phyloP scores from a whole-genome alignment of 495 filamentous ascomycete species.

The Penicillium steckii region DNA sequence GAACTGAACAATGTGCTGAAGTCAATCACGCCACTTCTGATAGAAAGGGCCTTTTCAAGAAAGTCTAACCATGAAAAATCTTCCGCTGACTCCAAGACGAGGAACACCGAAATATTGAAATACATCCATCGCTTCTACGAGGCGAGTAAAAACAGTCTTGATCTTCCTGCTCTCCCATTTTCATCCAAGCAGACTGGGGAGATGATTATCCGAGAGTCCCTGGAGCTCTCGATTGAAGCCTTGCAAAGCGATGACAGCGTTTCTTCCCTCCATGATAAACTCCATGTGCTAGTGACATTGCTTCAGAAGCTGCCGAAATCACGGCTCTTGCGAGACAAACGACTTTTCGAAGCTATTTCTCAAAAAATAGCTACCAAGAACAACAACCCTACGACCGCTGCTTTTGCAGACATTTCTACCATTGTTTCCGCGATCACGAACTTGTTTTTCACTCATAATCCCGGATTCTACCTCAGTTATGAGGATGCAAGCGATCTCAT shows the following conservation, averaged over 20 bases:
- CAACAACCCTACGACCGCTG: constrained; percentile 28
- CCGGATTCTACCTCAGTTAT: constrained; percentile 49
- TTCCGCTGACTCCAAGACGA: constrained; percentile 19
- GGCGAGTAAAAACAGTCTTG: constrained; percentile 42
- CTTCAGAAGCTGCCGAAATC: constrained; percentile 57
- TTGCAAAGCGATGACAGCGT: constrained; percentile 24
- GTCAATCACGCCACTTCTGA: constrained; percentile 56
- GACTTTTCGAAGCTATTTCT: constrained; percentile 57
- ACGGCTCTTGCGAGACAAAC: constrained; percentile 49
- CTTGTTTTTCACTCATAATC: constrained; percentile 53
- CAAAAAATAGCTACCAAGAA: constrained; percentile 20
- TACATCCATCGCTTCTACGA: constrained; percentile 65
- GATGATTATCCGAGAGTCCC: constrained; percentile 61
- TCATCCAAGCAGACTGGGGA: constrained; percentile 53
- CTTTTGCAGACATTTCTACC: constrained; percentile 52
- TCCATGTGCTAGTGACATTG: constrained; percentile 53
- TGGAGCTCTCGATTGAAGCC: constrained; percentile 48
- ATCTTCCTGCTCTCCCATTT: constrained; percentile 55
- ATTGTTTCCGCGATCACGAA: constrained; percentile 61
- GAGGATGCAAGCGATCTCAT: constrained; percentile 64
- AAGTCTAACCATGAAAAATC: constrained; percentile 30
- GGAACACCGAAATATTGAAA: constrained; percentile 51
- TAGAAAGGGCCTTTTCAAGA: constrained; percentile 65
- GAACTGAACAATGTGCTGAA: constrained; percentile 33
- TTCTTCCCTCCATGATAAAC: constrained; percentile 36